Evolutionary conservation across 1,139 yeast species (phyloP).

Genomic region (Yamadazyma atlantica): DNA sequence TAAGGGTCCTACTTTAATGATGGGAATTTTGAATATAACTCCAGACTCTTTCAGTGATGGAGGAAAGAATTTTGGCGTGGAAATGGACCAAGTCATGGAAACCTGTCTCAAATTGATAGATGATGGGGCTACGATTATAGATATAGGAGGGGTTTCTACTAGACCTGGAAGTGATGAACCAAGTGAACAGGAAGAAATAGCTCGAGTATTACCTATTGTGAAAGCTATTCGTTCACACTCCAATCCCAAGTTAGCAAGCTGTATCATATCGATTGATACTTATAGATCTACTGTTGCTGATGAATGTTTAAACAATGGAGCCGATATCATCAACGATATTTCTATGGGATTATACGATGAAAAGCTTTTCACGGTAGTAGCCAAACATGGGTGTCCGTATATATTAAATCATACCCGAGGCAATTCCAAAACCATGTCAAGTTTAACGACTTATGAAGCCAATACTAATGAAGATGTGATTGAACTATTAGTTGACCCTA

Average conservation of each 20-base stretch:
- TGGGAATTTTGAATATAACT: slow-evolving; percentile 88
- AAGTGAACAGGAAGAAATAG: slow-evolving; percentile 55
- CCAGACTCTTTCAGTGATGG: slow-evolving; percentile 98
- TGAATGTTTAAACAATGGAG: slow-evolving; percentile 70
- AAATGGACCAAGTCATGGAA: slow-evolving; percentile 31
- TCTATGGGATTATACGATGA: slow-evolving; percentile 78
- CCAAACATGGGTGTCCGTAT: slow-evolving; percentile 71
- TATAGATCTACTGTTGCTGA: slow-evolving; percentile 76
- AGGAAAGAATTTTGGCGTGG: slow-evolving; percentile 38
- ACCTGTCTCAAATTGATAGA: slow-evolving; percentile 46
- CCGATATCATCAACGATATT: slow-evolving; percentile 88
- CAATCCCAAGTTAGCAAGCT: slow-evolving; percentile 34
- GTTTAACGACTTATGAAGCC: slow-evolving; percentile 53
- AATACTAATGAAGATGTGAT: slow-evolving; percentile 38
- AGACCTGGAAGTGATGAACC: slow-evolving; percentile 76
- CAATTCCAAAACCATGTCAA: slow-evolving; percentile 69
- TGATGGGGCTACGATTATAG: slow-evolving; percentile 70
- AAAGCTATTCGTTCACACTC: slow-evolving; percentile 50
- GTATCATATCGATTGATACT: slow-evolving; percentile 78
- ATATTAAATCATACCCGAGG: slow-evolving; percentile 87
- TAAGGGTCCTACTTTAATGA: slow-evolving; percentile 50
- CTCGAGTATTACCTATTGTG: slow-evolving; percentile 70
- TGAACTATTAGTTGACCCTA: slow-evolving; percentile 38
- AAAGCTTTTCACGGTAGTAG: slow-evolving; percentile 63
- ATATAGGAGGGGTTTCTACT: slow-evolving; percentile 92